phyloP scores from a whole-genome alignment of 768 basidiomycete species.

The Clitopilus passeckerianus region DNA sequence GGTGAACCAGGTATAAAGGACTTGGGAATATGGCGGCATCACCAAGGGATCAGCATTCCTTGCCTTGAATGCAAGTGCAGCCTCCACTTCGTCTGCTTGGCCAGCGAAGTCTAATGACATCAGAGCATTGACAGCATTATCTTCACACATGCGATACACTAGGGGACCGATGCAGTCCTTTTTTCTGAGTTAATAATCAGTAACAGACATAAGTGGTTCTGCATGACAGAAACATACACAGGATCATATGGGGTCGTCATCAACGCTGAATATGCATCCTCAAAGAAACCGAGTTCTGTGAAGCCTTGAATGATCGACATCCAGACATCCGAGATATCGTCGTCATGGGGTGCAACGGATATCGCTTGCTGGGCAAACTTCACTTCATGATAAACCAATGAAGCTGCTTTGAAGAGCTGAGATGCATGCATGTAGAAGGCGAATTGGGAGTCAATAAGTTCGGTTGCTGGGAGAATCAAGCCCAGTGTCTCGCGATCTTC shows the following conservation, averaged over 20 bases:
- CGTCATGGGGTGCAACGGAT: slow-evolving; percentile 50
- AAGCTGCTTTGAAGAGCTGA: slow-evolving; percentile 62
- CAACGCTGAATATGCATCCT: slow-evolving; percentile 83
- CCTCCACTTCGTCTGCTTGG: slow-evolving; percentile 83
- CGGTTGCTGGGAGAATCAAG: slow-evolving; percentile 53
- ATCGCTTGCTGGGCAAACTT: slow-evolving; percentile 77
- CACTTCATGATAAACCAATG: slow-evolving; percentile 57
- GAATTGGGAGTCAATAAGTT: slow-evolving; percentile 55
- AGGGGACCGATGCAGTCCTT: slow-evolving; percentile 78
- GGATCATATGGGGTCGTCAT: slow-evolving; percentile 66
- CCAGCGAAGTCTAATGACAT: slow-evolving; percentile 83
- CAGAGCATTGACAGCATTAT: slow-evolving; percentile 71
- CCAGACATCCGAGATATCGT: slow-evolving; percentile 72
- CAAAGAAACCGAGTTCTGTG: slow-evolving; percentile 68
- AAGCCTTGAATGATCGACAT: slow-evolving; percentile 70
- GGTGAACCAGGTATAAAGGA: slow-evolving; percentile 93
- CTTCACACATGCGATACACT: slow-evolving; percentile 91
- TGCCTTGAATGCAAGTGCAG: slow-evolving; percentile 85
- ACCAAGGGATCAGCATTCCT: slow-evolving; percentile 88
- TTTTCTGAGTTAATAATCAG: slow-evolving; percentile 44
- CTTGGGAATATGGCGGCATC: slow-evolving; percentile 81
- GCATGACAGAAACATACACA: slow-evolving; percentile 49
- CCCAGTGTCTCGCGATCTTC: slow-evolving; percentile 65
- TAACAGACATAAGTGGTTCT: slow-evolving; percentile 2
- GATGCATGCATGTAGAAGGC: slow-evolving; percentile 77